phyloP scores from a whole-genome alignment of 2,329 filamentous ascomycete species.

The Basipetospora chlamydospora region DNA sequence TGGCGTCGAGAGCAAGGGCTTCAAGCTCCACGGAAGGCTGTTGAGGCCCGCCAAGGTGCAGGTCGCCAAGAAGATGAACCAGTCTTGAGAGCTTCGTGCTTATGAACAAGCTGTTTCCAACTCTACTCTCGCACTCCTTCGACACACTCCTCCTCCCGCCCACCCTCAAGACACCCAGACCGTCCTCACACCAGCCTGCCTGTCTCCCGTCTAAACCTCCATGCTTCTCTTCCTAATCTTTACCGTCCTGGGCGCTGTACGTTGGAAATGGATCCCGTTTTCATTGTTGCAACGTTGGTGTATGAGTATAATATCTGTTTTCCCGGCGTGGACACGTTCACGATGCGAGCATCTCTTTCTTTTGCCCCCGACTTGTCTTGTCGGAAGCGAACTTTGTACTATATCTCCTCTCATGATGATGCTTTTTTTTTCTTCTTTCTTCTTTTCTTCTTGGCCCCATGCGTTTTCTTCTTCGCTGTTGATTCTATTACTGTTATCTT shows the following conservation, averaged over 20 bases:
- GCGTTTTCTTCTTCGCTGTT: too few species aligned
- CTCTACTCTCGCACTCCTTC: neutral
- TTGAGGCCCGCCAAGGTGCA: slow-evolving; percentile 90
- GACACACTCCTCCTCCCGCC: neutral
- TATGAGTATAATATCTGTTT: slow-evolving; percentile 5
- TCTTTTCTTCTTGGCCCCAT: too few species aligned
- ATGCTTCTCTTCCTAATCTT: neutral
- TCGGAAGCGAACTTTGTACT: slow-evolving; percentile 3
- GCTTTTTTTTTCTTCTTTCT: neutral
- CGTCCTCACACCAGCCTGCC: too few species aligned
- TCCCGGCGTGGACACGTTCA: neutral
- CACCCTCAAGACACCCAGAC: too few species aligned
- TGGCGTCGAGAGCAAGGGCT: slow-evolving; percentile 89
- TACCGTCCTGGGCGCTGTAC: neutral
- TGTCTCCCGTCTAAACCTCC: too few species aligned
- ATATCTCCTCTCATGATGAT: slow-evolving; percentile 4
- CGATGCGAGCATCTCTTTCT: neutral
- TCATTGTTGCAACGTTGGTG: neutral
- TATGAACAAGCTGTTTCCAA: too few species aligned
- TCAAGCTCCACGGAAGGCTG: slow-evolving; percentile 79
- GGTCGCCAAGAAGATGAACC: slow-evolving; percentile 91
- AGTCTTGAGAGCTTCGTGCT: too few species aligned
- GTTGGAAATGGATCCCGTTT: too few species aligned
- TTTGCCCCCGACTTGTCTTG: too few species aligned
- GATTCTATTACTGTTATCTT: too few species aligned